These are phyloP conservation scores for Vanderwaltozyma tropicalis DNA, from an alignment of 805 yeast species.

Conservation along the genomic window DNA sequence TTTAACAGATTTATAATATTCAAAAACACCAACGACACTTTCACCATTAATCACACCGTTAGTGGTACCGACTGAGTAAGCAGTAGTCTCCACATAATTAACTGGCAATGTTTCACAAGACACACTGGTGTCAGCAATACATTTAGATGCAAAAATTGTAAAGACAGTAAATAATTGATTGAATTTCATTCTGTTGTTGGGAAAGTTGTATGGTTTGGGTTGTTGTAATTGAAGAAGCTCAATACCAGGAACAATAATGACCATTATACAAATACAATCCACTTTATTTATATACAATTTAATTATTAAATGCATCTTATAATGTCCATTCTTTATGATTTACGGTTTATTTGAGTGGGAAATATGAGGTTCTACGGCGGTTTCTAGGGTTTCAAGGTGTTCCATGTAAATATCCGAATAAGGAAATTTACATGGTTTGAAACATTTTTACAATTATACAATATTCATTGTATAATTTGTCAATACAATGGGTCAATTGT, in stretches of 20 bases:
- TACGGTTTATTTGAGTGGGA: too few relatives aligned
- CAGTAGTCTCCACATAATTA: constrained; percentile 17
- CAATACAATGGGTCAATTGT: too few relatives aligned
- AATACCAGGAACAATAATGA: too few relatives aligned
- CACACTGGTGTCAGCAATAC: background rate
- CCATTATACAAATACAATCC: too few relatives aligned
- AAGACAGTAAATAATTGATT: background rate
- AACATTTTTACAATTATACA: constrained; percentile 3
- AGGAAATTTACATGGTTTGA: constrained; percentile 2
- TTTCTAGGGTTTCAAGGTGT: too few relatives aligned
- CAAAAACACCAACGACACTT: constrained; percentile 12
- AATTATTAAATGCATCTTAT: too few relatives aligned
- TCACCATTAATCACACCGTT: constrained; percentile 11
- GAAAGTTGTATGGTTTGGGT: too few relatives aligned
- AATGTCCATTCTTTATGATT: too few relatives aligned
- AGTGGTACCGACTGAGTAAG: constrained; percentile 15
- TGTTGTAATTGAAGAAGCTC: too few relatives aligned
- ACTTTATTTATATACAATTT: too few relatives aligned
- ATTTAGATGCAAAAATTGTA: background rate
- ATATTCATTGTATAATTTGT: too few relatives aligned
- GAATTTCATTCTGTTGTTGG: background rate
- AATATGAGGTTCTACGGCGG: too few relatives aligned
- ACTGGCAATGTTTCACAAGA: constrained; percentile 9
- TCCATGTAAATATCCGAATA: constrained; percentile 2
- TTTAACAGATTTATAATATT: constrained; percentile 17